phyloP scores from a whole-genome alignment of 2,329 filamentous ascomycete species.

The Nigrospora sphaerica region DNA sequence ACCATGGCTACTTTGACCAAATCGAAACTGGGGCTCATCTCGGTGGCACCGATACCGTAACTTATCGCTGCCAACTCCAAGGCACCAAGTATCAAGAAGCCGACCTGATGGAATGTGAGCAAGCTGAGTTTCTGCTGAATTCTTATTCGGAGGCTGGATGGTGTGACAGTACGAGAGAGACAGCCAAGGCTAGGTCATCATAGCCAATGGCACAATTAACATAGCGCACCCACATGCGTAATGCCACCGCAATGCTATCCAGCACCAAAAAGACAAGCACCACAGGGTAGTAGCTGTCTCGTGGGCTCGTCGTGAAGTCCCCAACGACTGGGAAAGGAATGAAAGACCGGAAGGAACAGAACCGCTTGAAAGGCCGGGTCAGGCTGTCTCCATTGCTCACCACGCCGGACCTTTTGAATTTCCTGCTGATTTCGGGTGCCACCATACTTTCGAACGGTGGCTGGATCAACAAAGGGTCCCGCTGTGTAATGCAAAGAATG shows the following conservation, averaged over 20 bases:
- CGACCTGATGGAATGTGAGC: background rate
- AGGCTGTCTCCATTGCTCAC: too few relatives aligned
- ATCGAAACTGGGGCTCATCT: background rate
- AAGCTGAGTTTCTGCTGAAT: too few relatives aligned
- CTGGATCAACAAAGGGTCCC: too few relatives aligned
- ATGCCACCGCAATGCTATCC: conserved; percentile 4
- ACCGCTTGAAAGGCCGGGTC: too few relatives aligned
- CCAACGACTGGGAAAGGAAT: background rate
- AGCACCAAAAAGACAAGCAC: conserved; percentile 5
- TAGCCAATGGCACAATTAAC: background rate
- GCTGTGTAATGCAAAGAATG: too few relatives aligned
- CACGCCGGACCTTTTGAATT: too few relatives aligned
- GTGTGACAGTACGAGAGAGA: background rate
- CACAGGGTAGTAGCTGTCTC: conserved; percentile 4
- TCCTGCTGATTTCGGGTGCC: too few relatives aligned
- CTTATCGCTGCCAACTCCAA: background rate
- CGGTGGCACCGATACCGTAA: background rate
- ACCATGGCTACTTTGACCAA: background rate
- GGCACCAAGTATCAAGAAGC: background rate
- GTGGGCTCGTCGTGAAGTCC: background rate
- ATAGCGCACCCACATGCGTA: conserved; percentile 4
- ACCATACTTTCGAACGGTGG: too few relatives aligned
- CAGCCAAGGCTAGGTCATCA: background rate
- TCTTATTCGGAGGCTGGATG: too few relatives aligned
- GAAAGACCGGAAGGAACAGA: background rate